Evolutionary conservation across 768 basidiomycete genomes (phyloP), one percentile per base, ranked within the genome.

Genomic region (Xerocomus spinulosus): DNA sequence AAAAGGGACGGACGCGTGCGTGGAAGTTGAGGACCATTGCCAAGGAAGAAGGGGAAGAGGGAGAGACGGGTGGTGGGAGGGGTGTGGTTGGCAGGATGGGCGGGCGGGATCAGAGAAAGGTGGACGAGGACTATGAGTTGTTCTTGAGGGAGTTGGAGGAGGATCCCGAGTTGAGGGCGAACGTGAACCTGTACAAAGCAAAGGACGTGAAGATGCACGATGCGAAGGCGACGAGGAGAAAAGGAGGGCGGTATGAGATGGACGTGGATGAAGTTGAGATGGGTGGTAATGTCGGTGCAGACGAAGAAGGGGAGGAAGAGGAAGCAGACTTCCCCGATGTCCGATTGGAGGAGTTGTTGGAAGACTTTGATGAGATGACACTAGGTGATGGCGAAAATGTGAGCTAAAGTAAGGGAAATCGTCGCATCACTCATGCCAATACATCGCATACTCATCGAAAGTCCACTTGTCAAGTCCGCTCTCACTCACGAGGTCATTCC

Each of bases 71-170:
- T 25, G 77, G 72, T 40, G 85, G 81, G 28, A 73, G 89, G 35
- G 93, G 93, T 46, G 85, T 92, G n/a, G 83, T 95, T 36, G 93
- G 93, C 2, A 73, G 92, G 39, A 77, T 87, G 77, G 93, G 93
- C 10, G 93, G 92, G 29, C 74, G 92, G 39, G 93, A 95, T 70
- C 80, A 83, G 68, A 84, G 79, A 72, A 92, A 93, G 74, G 90
- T 98, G 49, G 93, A 97, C 57, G 84, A 91, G 64, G 95, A 99
- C 63, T 99, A 98, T 68, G 96, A 98, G 73, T 54, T 90, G 42
- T 99, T 99, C 81, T 71, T 98, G 68, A 79, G 87, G 38, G 93
- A 96, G 53, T 69, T 97, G 41, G 93, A 96, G 68, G 95, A 98
- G 66, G 94, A 97, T 69, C 84, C 85, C 18, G 94, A 97, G 73